These are phyloP conservation scores for Drosera spatulata DNA, from an alignment of 179 eudicot genomes.

Conservation along the genomic window DNA sequence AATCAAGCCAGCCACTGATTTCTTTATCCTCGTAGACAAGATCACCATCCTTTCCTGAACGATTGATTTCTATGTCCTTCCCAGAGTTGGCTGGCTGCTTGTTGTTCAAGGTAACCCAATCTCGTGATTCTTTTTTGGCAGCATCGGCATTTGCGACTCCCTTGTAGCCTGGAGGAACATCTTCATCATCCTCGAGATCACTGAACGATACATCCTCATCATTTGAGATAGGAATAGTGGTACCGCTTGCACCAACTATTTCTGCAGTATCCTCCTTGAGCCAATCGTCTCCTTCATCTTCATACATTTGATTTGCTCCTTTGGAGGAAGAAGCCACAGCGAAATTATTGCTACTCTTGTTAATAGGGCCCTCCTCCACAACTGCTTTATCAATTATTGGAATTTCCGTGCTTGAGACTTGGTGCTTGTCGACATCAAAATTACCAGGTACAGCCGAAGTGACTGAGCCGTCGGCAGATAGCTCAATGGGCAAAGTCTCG, in stretches of 20 bases:
- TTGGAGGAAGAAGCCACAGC: slow-evolving; percentile 16
- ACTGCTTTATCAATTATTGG: slow-evolving; percentile 57
- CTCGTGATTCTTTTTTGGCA: slow-evolving; percentile 30
- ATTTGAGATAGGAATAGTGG: slow-evolving; percentile 32
- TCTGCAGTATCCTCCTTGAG: slow-evolving; percentile 53
- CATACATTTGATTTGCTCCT: slow-evolving; percentile 24
- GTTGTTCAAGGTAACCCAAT: slow-evolving; percentile 37
- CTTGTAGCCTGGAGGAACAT: slow-evolving; percentile 26
- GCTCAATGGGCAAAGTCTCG: slow-evolving; percentile 20
- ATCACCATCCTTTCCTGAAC: slow-evolving; percentile 10
- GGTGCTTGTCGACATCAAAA: slow-evolving; percentile 47
- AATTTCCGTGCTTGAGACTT: slow-evolving; percentile 26
- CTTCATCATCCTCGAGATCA: slow-evolving; percentile 89
- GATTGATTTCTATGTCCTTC: slow-evolving; percentile 7
- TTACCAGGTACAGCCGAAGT: slow-evolving; percentile 13
- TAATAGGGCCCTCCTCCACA: slow-evolving; percentile 27
- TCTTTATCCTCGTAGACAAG: slow-evolving; percentile 22
- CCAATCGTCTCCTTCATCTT: slow-evolving; percentile 72
- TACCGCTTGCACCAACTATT: slow-evolving; percentile 13
- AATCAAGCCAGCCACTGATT: slow-evolving; percentile 39
- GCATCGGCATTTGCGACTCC: slow-evolving; percentile 7
- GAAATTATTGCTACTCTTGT: slow-evolving; percentile 10
- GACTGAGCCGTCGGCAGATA: slow-evolving; percentile 11
- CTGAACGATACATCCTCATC: slow-evolving; percentile 86
- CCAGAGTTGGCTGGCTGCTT: slow-evolving; percentile 22